Base-by-base conservation (phyloP, 2,329 filamentous ascomycete genomes). In the Chaetoscypha palmicola region DNA sequence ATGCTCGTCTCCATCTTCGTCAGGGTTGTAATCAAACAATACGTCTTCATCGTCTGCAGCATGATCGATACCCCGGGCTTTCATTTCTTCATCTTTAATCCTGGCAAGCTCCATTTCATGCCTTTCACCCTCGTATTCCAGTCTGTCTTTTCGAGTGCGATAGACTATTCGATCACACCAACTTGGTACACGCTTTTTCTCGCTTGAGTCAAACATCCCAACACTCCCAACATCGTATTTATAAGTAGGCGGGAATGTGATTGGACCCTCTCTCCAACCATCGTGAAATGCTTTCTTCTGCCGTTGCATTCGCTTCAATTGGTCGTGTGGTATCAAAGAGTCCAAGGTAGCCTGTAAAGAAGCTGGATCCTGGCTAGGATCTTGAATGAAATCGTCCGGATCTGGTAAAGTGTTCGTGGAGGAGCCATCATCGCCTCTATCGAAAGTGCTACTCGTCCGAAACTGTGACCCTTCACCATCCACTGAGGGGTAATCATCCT, bases 191-290 rank as follows among this genome's bases (percentile, higher is more conserved):
- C 94, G 77, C 51, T 83, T 83, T 68, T 98, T 98, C 61, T 97
- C 92, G 53, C 90, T 95, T 0, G 90, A 88, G 66, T 98, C 94
- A 61, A 96, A 98, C 22, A 89, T 76, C 2, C 86, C 86, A 23
- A 95, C 79, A 22, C 85, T 94, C n/a, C 92, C 92, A 21, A 95
- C 73, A 58, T 98, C 94, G 56, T 98, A 98, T 64, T 98, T 98
- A 66, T 98, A 98, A 0, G 92, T 94, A 1, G 92, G 92, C 12
- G 97, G 63, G 58, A 98, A 98, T 1, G 78, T 78, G 44, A 98
- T 90, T 1, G 79, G 73, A 0, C 90, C 92, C 69, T 98, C 92
- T 39, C 76, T 75, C 90, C 92, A 98, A 1, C 90, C 91, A 49
- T 95, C 86, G 47, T 94, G 79, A 50, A 98, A 94, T 0, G 81